Base-by-base conservation (phyloP, 148 eudicot genomes). In the Fagopyrum tataricum region DNA sequence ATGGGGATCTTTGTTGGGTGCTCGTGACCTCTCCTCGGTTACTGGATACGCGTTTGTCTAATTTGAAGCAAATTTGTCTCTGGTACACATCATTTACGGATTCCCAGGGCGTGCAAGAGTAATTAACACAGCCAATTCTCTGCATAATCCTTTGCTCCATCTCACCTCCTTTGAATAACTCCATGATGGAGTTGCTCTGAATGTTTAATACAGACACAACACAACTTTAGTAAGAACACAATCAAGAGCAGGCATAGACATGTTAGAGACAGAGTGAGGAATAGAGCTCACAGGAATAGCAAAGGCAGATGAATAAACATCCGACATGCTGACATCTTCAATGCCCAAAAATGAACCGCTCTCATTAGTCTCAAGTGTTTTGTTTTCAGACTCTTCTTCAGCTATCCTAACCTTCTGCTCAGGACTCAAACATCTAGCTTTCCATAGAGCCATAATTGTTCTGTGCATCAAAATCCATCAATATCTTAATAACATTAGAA, bases 381-480 rank as follows among this genome's bases (percentile, higher is more conserved):
- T 78, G 76, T 76, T 78, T 46, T 94, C 97, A 74, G 86, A 79
- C 20, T 94, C 96, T 69, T 94, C 98, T 59, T 91, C 98, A 62
- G 81, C 87, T 66, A 94, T 88, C 76, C 76, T 91, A n/a, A 85
- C 91, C 85, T 91, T 94, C 79, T 94, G 91, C 80, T 94, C 96
- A 55, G 89, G 96, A 74, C 86, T 91, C 90, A 90, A 85, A 23
- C 97, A 85, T 80, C 93, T 87, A 55, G 97, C 96, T 74, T 77
- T 91, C 97, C 98, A 94, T 47, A 94, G 89, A 62, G 96, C 98
- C 89, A 85, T 85, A 74, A 94, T 87, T 26, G 97, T 94, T 85
- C 98, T 94, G 85, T 73, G 47, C 70, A 67, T 43, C 66, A 73
- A 26, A 55, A 56, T 11, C 41, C 70, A 78, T 68, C 70, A 79